Base-by-base conservation (phyloP, 352 stramenopile species). In the Phytophthora agathidicida region DNA sequence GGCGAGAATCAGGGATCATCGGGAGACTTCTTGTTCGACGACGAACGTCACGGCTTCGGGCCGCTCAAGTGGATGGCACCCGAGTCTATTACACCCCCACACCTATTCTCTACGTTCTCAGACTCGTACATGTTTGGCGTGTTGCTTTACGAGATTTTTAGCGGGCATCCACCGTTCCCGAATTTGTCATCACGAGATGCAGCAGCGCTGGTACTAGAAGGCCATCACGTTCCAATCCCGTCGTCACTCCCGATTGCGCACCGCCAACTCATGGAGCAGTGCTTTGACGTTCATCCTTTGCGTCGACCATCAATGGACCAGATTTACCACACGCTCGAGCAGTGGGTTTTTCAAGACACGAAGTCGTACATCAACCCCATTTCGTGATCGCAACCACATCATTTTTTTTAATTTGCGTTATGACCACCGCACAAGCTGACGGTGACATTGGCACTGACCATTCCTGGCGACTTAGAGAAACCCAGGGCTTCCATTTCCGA, bases 111-210 rank as follows among this genome's bases (percentile, higher is more conserved):
- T 2, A 78, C 67, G 13, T 78, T 78, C 26, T 90, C 83, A 13
- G 83, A 92, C 55, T 73, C 78, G 47, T 92, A 88, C 70, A 88
- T 88, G 76, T 92, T 90, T 22, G 82, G 80, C 5, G 77, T 90
- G 16, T 52, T 89, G 10, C 67, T 92, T 45, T 92, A 85, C 60
- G 83, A 92, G 46, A 86, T 90, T 26, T 92, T 90, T 52, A 88
- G 70, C 26, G 82, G 82, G 11, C 42, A 67, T 6, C 49, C 69
- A 28, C 83, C 83, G 11, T 92, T 90, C 56, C 71, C 73, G 5
- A 68, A 63, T n/a, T 38, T 88, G 24, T 76, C 77, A 9, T 62
- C 80, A 7, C 65, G 72, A n/a, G 76, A 89, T 7, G 77, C 80
- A 20, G 77, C 80, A 10, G 78, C 76, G 2, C 48, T 87, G 23